Conservation (phyloP, 495 filamentous ascomycete species). For the Collariella sp. region DNA sequence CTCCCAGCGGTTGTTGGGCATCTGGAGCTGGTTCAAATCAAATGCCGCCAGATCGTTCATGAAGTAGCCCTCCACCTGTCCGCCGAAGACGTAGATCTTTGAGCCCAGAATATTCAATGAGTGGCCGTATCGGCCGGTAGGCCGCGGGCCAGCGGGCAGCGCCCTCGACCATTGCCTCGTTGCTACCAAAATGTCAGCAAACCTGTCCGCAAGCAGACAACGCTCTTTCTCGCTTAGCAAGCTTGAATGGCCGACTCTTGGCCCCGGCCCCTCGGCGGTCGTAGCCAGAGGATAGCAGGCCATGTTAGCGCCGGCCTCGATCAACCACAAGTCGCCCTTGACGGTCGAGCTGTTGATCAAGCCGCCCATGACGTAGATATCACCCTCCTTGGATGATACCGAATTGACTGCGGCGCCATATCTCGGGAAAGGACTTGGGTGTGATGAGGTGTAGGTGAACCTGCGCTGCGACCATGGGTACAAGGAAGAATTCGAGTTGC, state of each 20-base stretch:
- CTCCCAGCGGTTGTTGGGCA: constrained; percentile 85
- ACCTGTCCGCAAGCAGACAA: background rate
- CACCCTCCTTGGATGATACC: constrained; percentile 86
- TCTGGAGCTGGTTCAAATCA: constrained; percentile 87
- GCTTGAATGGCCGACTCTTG: constrained; percentile 90
- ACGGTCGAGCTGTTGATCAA: constrained; percentile 89
- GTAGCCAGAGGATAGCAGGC: constrained; percentile 87
- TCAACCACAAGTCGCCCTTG: constrained; percentile 96
- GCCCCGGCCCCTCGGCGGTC: constrained; percentile 87
- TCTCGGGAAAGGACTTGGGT: constrained; percentile 85
- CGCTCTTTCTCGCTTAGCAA: constrained; percentile 51
- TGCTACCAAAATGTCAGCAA: constrained; percentile 47
- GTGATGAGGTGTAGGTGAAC: constrained; percentile 72
- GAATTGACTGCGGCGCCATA: constrained; percentile 97
- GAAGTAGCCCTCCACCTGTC: constrained; percentile 93
- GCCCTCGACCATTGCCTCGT: constrained; percentile 97
- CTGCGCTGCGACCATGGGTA: constrained; percentile 95
- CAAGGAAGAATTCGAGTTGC: constrained; percentile 49
- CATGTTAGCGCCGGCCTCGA: constrained; percentile 81
- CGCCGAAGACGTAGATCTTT: constrained; percentile 94
- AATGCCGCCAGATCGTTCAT: constrained; percentile 98
- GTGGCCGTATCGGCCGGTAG: constrained; percentile 89
- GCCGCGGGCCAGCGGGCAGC: constrained; percentile 71
- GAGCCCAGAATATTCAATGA: constrained; percentile 93
- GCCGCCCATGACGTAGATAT: constrained; percentile 97